Evolutionary conservation across 176 grass and related monocot species (phyloP).

Genomic region (Avena eriantha): DNA sequence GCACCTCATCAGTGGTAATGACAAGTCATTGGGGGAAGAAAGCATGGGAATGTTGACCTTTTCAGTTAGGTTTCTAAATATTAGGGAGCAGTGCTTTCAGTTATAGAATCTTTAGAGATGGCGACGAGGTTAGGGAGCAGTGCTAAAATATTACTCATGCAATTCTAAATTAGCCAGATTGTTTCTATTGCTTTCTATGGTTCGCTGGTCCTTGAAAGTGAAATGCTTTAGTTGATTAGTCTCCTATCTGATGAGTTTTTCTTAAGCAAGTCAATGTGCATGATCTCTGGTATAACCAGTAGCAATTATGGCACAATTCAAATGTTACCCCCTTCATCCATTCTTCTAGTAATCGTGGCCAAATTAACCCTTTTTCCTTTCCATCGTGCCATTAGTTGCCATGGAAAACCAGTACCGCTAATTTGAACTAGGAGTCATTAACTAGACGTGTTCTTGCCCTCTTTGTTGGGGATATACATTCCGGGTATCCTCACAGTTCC

Average conservation of each 20-base stretch:
- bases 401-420: constrained; percentile 12
- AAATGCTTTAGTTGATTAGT: constrained; percentile 4
- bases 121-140: no score
- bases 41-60: background rate
- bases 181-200: background rate
- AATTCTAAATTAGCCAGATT: constrained; percentile 15
- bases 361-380: background rate
- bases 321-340: background rate
- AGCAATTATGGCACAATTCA: background rate
- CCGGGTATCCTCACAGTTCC: no score
- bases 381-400: background rate
- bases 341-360: background rate
- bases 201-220: constrained; percentile 18
- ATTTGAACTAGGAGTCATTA: constrained; percentile 22
- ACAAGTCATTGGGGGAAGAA: background rate
- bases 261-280: background rate
- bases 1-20: constrained; percentile 21
- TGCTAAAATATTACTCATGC: constrained; percentile 36
- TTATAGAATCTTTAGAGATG: constrained; percentile 27
- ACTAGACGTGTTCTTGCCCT: background rate
- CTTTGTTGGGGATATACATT: no score
- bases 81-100: background rate
- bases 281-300: background rate
- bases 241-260: background rate
- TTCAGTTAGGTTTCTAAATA: background rate